Percentiles rank a stretch among this genome's conserved stretches.
Evolutionary conservation across 371 early-diverging fungal genomes (phyloP).

Genomic region (Lichtheimia ornata): DNA sequence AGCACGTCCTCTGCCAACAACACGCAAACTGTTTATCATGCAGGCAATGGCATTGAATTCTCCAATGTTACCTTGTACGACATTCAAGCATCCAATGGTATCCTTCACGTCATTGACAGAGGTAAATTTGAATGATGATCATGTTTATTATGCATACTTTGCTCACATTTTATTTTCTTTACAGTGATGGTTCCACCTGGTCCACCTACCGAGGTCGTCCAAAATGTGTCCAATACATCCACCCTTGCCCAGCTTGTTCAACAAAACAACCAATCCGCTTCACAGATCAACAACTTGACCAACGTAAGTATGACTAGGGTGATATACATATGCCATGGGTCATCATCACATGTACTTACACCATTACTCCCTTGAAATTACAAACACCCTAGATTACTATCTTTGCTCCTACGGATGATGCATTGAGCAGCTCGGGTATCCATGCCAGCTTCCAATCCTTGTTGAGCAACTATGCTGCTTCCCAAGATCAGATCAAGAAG

Average conservation of each 20-base stretch:
- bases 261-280: background rate
- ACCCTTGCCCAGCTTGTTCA: constrained; percentile 15
- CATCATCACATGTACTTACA: background rate
- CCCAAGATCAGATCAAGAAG: constrained; percentile 8
- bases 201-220: constrained; percentile 19
- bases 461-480: background rate
- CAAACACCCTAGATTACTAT: constrained; percentile 30
- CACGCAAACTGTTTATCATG: constrained; percentile 2
- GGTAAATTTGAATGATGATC: constrained; percentile 15
- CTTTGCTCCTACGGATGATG: constrained; percentile 33
- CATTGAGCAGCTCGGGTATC: background rate
- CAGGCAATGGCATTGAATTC: constrained; percentile 31
- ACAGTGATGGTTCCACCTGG: constrained; percentile 41
- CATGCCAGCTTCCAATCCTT: constrained; percentile 3
- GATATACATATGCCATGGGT: background rate
- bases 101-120: constrained; percentile 36
- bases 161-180: background rate
- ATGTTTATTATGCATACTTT: background rate
- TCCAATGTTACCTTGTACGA: constrained; percentile 24
- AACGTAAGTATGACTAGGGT: constrained; percentile 27
- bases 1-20: background rate
- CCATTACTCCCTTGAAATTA: background rate
- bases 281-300: constrained; percentile 17
- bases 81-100: constrained; percentile 38
- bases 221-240: constrained; percentile 16